Percentiles rank a stretch among this genome's conserved stretches.
Conservation (phyloP, 192 early-diverging fungal genomes). For the Helicostylum pulchrum region DNA sequence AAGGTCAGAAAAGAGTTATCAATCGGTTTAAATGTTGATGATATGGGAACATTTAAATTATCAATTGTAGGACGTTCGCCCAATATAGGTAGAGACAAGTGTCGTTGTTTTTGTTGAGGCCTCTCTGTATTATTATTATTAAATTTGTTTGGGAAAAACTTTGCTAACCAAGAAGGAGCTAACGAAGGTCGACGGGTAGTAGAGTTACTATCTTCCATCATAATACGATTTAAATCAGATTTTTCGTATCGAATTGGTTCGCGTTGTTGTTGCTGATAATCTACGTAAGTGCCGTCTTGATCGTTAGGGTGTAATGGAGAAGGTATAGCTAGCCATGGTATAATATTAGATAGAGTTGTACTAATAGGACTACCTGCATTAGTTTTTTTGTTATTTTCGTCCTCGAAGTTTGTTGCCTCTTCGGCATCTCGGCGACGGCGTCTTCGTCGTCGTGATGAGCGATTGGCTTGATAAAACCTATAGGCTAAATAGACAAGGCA, state of each 20-base stretch:
- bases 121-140: too few species aligned
- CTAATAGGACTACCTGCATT: background rate
- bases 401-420: background rate
- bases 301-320: background rate
- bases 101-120: background rate
- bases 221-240: conserved; percentile 10
- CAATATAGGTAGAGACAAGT: background rate
- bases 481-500: conserved; percentile 4
- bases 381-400: background rate
- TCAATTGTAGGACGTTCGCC: background rate
- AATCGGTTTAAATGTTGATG: conserved; percentile 28
- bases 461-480: background rate
- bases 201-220: conserved; percentile 1
- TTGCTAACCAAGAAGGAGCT: conserved; percentile 9
- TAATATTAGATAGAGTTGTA: background rate
- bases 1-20: conserved; percentile 18
- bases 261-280: background rate
- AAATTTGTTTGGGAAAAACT: conserved; percentile 3
- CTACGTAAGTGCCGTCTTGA: too few species aligned
- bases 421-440: background rate
- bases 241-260: conserved; percentile 18
- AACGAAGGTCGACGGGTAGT: background rate
- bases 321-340: background rate
- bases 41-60: conserved; percentile 4
- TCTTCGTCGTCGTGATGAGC: background rate